phyloP scores from a whole-genome alignment of 495 filamentous ascomycete species.

The Hyaloscypha hepaticicola region DNA sequence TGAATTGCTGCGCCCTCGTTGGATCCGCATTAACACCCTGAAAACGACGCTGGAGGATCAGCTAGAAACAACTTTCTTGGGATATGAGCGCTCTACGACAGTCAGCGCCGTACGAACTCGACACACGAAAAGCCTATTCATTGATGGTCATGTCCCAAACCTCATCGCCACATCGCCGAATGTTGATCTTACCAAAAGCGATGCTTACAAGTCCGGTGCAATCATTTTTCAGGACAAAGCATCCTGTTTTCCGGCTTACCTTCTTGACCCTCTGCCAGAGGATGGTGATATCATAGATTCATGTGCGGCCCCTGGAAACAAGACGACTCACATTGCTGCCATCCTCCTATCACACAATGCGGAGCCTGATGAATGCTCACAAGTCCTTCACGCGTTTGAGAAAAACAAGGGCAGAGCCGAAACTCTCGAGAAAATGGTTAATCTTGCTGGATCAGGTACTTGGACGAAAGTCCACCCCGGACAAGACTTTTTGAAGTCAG shows the following conservation, averaged over 20 bases:
- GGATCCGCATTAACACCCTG: constrained; percentile 85
- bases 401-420: constrained; percentile 63
- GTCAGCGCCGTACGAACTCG: constrained; percentile 44
- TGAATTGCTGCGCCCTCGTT: constrained; percentile 61
- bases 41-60: constrained; percentile 68
- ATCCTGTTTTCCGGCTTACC: constrained; percentile 89
- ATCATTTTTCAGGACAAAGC: constrained; percentile 96
- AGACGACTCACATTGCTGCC: constrained; percentile 90
- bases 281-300: constrained; percentile 81
- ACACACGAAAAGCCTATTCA: constrained; percentile 41
- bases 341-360: constrained; percentile 48
- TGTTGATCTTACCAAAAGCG: constrained; percentile 62
- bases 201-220: constrained; percentile 70
- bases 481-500: constrained; percentile 75
- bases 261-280: constrained; percentile 60
- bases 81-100: constrained; percentile 48
- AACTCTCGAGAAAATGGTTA: constrained; percentile 80
- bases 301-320: constrained; percentile 93
- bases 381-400: constrained; percentile 67
- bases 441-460: constrained; percentile 63
- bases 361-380: constrained; percentile 30
- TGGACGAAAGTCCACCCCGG: constrained; percentile 64
- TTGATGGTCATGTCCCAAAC: constrained; percentile 79
- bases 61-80: constrained; percentile 64
- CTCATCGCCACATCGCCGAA: constrained; percentile 73